A percentile compares a stretch with the other conserved stretches of the same genome.
phyloP scores from a whole-genome alignment of 345 rosid species.

The Aquilaria malaccensis region DNA sequence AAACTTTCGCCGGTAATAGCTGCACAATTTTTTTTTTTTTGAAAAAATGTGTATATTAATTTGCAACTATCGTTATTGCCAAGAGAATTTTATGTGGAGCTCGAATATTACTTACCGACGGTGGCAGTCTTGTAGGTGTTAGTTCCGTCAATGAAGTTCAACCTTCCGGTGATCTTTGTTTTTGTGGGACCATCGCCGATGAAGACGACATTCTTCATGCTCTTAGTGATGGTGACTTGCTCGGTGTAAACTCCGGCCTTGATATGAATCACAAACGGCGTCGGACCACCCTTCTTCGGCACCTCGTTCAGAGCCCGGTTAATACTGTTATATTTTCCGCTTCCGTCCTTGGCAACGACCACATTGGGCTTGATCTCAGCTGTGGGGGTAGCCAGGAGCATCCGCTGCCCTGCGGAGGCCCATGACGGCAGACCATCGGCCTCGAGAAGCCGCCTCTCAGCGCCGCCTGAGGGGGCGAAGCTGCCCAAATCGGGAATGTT shows the following conservation, averaged over 20 bases:
- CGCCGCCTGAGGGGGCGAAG: conserved; percentile 5
- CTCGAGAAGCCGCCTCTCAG: conserved; percentile 27
- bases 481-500: conserved; percentile 12
- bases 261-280: conserved; percentile 49
- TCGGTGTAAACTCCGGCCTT: conserved; percentile 71
- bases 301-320: conserved; percentile 38
- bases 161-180: conserved; percentile 55
- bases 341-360: conserved; percentile 64
- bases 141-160: conserved; percentile 36
- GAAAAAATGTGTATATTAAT: neutral
- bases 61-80: neutral
- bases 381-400: conserved; percentile 24
- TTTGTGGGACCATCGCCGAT: conserved; percentile 69
- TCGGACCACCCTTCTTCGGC: conserved; percentile 23
- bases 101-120: conserved; percentile 31
- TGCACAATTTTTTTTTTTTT: conserved; percentile 13
- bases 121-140: conserved; percentile 49
- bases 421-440: conserved; percentile 38
- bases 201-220: conserved; percentile 34
- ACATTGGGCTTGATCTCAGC: conserved; percentile 33
- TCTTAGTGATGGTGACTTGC: conserved; percentile 27
- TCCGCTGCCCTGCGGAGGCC: conserved; percentile 28
- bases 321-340: conserved; percentile 58
- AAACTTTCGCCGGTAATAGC: conserved; percentile 40
- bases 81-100: too few species aligned